Conservation (phyloP, 805 yeast genomes). For the Clavispora vitiphila region DNA sequence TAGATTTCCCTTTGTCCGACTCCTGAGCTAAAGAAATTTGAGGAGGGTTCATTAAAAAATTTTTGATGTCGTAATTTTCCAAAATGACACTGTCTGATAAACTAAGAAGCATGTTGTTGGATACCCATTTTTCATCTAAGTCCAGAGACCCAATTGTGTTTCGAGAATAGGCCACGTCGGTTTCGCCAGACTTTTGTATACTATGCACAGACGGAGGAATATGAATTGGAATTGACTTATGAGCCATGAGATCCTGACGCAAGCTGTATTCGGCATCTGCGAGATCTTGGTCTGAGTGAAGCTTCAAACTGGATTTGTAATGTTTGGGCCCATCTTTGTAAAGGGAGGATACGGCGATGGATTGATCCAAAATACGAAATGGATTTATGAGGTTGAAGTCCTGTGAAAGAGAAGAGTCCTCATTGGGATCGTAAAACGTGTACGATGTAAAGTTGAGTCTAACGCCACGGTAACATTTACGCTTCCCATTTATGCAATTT, state of each 20-base stretch:
- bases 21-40: slow-evolving; percentile 3
- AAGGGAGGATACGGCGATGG: slow-evolving; percentile 37
- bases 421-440: slow-evolving; percentile 31
- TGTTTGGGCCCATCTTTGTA: slow-evolving; percentile 29
- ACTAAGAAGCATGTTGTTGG: not conserved
- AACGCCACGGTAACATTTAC: slow-evolving; percentile 44
- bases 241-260: not conserved
- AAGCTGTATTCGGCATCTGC: slow-evolving; percentile 23
- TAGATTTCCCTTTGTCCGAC: no score
- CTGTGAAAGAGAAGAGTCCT: not conserved
- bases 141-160: not conserved
- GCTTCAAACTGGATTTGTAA: slow-evolving; percentile 29
- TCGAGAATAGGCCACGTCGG: not conserved
- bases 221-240: not conserved
- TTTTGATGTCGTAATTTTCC: slow-evolving; percentile 24
- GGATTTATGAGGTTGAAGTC: not conserved
- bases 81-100: slow-evolving; percentile 9
- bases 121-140: not conserved
- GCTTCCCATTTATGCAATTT: slow-evolving; percentile 47
- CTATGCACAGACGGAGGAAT: not conserved
- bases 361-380: slow-evolving; percentile 35
- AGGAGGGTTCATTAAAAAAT: slow-evolving; percentile 18
- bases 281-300: slow-evolving; percentile 29
- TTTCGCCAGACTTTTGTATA: not conserved
- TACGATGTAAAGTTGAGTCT: slow-evolving; percentile 43